A percentile compares a stretch with the other conserved stretches of the same genome.
These are phyloP conservation scores for Hypoxylon sp. DNA, from an alignment of 2,329 filamentous ascomycete genomes.

Conservation along the genomic window DNA sequence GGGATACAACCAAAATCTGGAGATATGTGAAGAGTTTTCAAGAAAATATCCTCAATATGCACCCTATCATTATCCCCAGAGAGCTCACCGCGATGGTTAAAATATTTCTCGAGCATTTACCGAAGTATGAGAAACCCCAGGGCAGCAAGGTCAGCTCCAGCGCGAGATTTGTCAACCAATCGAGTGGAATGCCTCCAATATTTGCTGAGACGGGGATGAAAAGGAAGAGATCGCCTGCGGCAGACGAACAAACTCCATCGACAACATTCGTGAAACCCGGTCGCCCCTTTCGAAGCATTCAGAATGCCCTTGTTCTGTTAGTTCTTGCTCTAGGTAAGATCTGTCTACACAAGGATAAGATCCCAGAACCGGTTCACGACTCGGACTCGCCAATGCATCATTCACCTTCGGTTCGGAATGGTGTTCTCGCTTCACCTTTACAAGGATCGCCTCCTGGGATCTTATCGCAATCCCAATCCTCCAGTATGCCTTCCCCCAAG, in stretches of 20 bases:
- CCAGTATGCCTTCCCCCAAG: conserved; percentile 67
- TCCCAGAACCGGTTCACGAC: conserved; percentile 72
- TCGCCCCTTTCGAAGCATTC: conserved; percentile 75
- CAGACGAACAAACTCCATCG: conserved; percentile 50
- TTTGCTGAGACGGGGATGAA: conserved; percentile 59
- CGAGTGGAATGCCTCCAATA: conserved; percentile 46
- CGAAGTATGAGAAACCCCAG: conserved; percentile 50
- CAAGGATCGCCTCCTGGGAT: conserved; percentile 69
- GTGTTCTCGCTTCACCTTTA: conserved; percentile 65
- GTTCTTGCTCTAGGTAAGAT: conserved; percentile 91
- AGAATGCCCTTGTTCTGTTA: conserved; percentile 85
- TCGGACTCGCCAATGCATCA: conserved; percentile 56
- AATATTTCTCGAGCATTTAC: conserved; percentile 66
- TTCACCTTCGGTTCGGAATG: conserved; percentile 64
- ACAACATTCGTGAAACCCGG: conserved; percentile 60
- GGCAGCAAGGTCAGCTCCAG: conserved; percentile 42
- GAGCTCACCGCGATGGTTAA: conserved; percentile 68
- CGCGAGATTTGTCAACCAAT: conserved; percentile 53
- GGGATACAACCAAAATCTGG: conserved; percentile 66
- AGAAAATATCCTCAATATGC: conserved; percentile 74
- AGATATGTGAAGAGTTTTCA: conserved; percentile 71
- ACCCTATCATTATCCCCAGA: conserved; percentile 71
- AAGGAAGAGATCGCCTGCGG: conserved; percentile 68
- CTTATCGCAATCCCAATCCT: conserved; percentile 63
- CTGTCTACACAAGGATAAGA: conserved; percentile 69